A percentile compares a stretch with the other conserved stretches of the same genome.
Evolutionary conservation across 306 rosid genomes (phyloP).

Genomic region (Cajanus cajan): DNA sequence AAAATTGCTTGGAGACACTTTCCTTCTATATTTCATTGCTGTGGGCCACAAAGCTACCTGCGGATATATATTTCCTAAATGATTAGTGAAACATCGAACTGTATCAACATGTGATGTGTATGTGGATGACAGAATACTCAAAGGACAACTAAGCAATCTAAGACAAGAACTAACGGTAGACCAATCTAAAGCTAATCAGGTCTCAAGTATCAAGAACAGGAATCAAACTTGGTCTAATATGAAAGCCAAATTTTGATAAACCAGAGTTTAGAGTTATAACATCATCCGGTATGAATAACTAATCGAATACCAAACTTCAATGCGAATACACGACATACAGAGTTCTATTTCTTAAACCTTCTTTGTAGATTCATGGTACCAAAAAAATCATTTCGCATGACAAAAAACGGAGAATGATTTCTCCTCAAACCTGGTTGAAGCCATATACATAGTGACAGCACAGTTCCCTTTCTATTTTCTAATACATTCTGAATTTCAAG

Average conservation of each 20-base stretch:
- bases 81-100: not conserved
- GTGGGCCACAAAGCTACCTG: constrained; percentile 47
- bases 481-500: not conserved
- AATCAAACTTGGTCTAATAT: not conserved
- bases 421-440: not conserved
- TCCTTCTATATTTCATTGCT: constrained; percentile 38
- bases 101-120: not conserved
- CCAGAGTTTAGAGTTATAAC: not conserved
- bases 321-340: not conserved
- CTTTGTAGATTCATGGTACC: not conserved
- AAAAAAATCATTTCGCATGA: not conserved
- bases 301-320: not conserved
- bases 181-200: not conserved
- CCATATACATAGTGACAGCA: not conserved
- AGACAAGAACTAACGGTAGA: not conserved
- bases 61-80: constrained; percentile 13
- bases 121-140: not conserved
- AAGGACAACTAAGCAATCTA: not conserved
- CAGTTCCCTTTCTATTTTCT: not conserved
- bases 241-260: not conserved
- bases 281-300: not conserved
- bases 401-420: not conserved
- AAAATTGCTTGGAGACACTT: constrained; percentile 29
- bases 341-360: not conserved
- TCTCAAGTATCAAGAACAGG: constrained; percentile 3